These are phyloP conservation scores for Phytophthora brassicae DNA, from an alignment of 352 stramenopile genomes.

Conservation along the genomic window DNA sequence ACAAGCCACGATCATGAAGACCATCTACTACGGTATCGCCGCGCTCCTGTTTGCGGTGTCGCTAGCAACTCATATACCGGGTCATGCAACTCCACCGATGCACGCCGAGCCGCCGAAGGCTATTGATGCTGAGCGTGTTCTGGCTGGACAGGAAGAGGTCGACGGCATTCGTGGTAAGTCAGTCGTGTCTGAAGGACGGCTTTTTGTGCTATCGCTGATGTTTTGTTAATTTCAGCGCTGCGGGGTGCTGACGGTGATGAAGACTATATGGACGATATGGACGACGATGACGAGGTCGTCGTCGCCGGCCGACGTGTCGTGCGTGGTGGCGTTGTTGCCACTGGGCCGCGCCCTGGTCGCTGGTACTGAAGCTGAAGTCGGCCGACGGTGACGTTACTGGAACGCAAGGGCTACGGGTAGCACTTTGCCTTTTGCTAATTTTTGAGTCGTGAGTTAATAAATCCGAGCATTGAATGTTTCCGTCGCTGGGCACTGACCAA, in stretches of 20 bases:
- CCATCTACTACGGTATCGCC: slow-evolving; percentile 8
- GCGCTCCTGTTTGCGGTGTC: slow-evolving; percentile 15
- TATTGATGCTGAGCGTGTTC: slow-evolving; percentile 8
- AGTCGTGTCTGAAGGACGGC: not conserved
- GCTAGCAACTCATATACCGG: slow-evolving; percentile 10
- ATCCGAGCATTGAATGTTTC: too few relatives aligned
- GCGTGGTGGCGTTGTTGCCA: slow-evolving; percentile 27
- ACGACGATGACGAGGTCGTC: slow-evolving; percentile 22
- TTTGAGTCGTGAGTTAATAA: slow-evolving; percentile 13
- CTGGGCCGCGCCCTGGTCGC: slow-evolving; percentile 13
- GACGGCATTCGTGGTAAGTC: not conserved
- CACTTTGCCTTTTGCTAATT: too few relatives aligned
- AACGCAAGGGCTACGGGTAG: too few relatives aligned
- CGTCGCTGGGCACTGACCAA: too few relatives aligned
- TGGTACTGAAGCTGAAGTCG: slow-evolving; percentile 19
- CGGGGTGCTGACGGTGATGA: slow-evolving; percentile 14
- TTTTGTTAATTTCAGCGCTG: slow-evolving; percentile 15
- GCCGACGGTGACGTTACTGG: not conserved
- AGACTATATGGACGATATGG: not conserved
- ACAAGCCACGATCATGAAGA: slow-evolving; percentile 20
- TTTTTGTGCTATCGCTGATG: not conserved
- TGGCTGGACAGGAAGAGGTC: slow-evolving; percentile 5
- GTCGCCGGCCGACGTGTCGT: slow-evolving; percentile 19
- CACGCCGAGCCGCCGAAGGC: not conserved
- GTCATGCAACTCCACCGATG: slow-evolving; percentile 1